phyloP scores from a whole-genome alignment of 345 rosid species.

The Salix caprea region DNA sequence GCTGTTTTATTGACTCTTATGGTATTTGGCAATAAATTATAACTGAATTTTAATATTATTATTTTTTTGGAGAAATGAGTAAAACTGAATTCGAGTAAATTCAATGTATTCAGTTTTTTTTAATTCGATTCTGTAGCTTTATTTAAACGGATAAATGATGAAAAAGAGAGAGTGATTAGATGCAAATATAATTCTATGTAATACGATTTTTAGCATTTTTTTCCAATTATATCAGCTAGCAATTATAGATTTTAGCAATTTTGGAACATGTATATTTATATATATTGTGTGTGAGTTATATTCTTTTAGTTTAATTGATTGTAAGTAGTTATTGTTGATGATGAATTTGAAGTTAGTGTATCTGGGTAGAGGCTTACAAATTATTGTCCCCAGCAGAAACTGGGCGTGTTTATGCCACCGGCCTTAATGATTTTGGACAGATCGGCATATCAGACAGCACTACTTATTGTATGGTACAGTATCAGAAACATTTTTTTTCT shows the following conservation, averaged over 20 bases:
- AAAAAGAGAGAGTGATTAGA: too few relatives aligned
- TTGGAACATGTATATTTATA: too few relatives aligned
- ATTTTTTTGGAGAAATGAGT: not conserved
- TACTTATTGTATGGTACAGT: constrained; percentile 52
- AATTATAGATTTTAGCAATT: too few relatives aligned
- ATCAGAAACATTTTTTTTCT: constrained; percentile 1
- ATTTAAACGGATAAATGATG: too few relatives aligned
- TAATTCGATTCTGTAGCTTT: too few relatives aligned
- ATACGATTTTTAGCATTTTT: not conserved
- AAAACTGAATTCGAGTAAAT: too few relatives aligned
- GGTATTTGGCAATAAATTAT: not conserved
- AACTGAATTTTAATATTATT: not conserved
- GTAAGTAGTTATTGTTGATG: too few relatives aligned
- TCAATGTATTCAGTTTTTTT: too few relatives aligned
- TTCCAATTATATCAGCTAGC: too few relatives aligned
- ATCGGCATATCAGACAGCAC: constrained; percentile 51
- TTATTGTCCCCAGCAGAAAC: constrained; percentile 47
- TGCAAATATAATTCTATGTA: too few relatives aligned
- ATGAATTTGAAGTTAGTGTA: constrained; percentile 6
- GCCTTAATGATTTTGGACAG: constrained; percentile 90
- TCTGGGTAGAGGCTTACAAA: constrained; percentile 11
- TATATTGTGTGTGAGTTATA: too few relatives aligned
- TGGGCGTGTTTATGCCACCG: constrained; percentile 77
- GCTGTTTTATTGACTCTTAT: not conserved
- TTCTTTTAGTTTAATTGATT: too few relatives aligned